Conservation (phyloP, 2,329 filamentous ascomycete genomes). For the Sclerotinia nivalis region DNA sequence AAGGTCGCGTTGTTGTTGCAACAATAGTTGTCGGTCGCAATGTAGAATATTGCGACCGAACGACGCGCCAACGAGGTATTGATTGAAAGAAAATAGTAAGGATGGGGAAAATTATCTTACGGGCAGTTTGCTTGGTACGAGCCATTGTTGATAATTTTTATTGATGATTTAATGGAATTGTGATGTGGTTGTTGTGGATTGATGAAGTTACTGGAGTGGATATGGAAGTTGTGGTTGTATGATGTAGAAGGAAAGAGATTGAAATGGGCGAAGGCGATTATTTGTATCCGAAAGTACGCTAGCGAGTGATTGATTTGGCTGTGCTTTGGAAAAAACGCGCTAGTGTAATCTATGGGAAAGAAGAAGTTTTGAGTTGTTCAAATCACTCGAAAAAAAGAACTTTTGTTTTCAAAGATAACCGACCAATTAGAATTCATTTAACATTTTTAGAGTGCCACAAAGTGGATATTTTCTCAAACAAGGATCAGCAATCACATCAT, state of each 20-base stretch:
- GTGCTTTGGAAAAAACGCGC: slow-evolving; percentile 19
- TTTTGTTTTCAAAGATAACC: slow-evolving; percentile 12
- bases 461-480: neutral
- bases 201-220: slow-evolving; percentile 26
- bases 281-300: slow-evolving; percentile 39
- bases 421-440: slow-evolving; percentile 29
- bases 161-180: slow-evolving; percentile 17
- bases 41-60: slow-evolving; percentile 37
- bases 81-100: neutral
- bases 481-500: slow-evolving; percentile 3
- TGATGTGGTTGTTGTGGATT: slow-evolving; percentile 29
- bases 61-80: slow-evolving; percentile 24
- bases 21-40: slow-evolving; percentile 26
- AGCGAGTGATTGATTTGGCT: slow-evolving; percentile 34
- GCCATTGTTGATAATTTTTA: slow-evolving; percentile 42
- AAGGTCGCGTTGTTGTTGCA: slow-evolving; percentile 25
- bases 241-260: slow-evolving; percentile 37
- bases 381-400: slow-evolving; percentile 13
- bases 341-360: slow-evolving; percentile 7
- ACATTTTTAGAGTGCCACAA: slow-evolving; percentile 1
- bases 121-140: slow-evolving; percentile 42
- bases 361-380: slow-evolving; percentile 22
- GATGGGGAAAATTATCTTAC: slow-evolving; percentile 23
- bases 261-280: slow-evolving; percentile 39
- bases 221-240: slow-evolving; percentile 33